These are phyloP conservation scores for Cetraspora pellucida DNA, from an alignment of 192 early-diverging fungal species.

Conservation along the genomic window DNA sequence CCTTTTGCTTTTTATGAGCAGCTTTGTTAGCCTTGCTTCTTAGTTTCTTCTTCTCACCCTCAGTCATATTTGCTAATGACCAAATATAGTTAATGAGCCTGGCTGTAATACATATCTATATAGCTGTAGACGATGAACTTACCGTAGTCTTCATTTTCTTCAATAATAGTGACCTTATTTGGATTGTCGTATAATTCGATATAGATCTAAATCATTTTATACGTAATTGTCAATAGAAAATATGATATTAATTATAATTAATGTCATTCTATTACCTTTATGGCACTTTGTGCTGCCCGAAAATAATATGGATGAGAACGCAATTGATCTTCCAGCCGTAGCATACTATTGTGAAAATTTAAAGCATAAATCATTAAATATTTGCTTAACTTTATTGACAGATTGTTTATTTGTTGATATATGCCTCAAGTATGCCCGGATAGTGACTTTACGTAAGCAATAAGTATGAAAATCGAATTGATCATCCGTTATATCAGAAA, in stretches of 20 bases:
- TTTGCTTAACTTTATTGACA: background rate
- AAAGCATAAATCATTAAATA: background rate
- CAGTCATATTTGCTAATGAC: constrained; percentile 59
- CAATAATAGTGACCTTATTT: constrained; percentile 47
- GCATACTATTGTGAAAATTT: constrained; percentile 45
- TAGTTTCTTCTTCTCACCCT: constrained; percentile 77
- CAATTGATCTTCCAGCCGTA: constrained; percentile 79
- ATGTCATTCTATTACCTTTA: constrained; percentile 54
- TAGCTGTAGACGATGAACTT: background rate
- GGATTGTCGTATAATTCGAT: constrained; percentile 60
- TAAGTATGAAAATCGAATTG: constrained; percentile 98
- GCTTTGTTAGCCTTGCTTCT: constrained; percentile 77
- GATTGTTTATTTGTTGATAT: background rate
- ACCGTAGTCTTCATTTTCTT: constrained; percentile 44
- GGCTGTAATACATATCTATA: background rate
- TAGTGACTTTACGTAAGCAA: constrained; percentile 84
- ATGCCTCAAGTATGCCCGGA: constrained; percentile 83
- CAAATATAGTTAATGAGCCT: background rate
- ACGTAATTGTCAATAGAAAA: constrained; percentile 29
- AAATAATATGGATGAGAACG: constrained; percentile 72
- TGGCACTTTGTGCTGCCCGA: constrained; percentile 73
- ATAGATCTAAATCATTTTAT: constrained; percentile 49
- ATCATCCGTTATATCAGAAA: constrained; percentile 83
- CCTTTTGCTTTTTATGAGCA: constrained; percentile 62
- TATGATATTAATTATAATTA: constrained; percentile 28